These are phyloP conservation scores for Yamadazyma endophytica DNA, from an alignment of 805 yeast species.

Conservation along the genomic window DNA sequence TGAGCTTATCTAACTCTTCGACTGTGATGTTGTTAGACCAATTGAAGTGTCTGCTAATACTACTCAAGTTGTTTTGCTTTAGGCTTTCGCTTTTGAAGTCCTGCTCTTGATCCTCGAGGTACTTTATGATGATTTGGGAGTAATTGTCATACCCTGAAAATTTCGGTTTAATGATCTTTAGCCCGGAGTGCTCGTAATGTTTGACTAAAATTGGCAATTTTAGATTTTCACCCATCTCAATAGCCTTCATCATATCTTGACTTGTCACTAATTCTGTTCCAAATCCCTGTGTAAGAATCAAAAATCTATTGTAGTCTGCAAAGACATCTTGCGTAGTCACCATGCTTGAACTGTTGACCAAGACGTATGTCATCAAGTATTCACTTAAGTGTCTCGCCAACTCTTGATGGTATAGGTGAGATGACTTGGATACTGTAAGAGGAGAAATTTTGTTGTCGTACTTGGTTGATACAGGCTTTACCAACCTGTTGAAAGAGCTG, in stretches of 20 bases:
- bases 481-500: constrained; percentile 29
- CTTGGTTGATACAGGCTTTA: constrained; percentile 9
- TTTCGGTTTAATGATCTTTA: constrained; percentile 27
- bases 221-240: constrained; percentile 51
- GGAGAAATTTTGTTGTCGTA: constrained; percentile 19
- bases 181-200: constrained; percentile 28
- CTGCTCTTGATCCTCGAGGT: constrained; percentile 19
- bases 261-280: constrained; percentile 70
- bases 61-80: constrained; percentile 27
- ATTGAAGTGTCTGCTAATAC: constrained; percentile 45
- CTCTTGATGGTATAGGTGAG: constrained; percentile 52
- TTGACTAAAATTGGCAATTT: constrained; percentile 51
- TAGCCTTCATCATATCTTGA: constrained; percentile 58
- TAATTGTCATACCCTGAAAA: constrained; percentile 17
- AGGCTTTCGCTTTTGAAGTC: constrained; percentile 21
- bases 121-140: constrained; percentile 22
- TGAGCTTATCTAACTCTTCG: constrained; percentile 60
- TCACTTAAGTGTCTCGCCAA: constrained; percentile 78
- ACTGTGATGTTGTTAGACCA: constrained; percentile 66
- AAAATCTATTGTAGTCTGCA: constrained; percentile 37
- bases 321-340: constrained; percentile 38
- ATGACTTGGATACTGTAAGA: constrained; percentile 30
- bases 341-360: constrained; percentile 31
- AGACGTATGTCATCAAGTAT: constrained; percentile 41
- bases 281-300: constrained; percentile 34